Evolutionary conservation across 495 filamentous ascomycete species (phyloP).

Genomic region (Ramalina intermedia): DNA sequence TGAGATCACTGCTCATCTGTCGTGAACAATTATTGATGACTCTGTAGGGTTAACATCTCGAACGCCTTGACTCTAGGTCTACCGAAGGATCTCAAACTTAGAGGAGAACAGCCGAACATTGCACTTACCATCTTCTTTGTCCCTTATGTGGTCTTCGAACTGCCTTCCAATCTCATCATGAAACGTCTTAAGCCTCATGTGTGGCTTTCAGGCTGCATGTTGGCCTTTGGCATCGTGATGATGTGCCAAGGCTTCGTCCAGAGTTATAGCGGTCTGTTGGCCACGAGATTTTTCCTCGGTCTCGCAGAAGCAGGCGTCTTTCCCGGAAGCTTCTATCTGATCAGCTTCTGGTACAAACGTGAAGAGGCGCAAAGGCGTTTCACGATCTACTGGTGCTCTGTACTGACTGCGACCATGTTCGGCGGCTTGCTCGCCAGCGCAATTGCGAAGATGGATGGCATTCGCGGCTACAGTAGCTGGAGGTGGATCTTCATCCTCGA

Average conservation of each 20-base stretch:
- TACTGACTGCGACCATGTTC: constrained; percentile 20
- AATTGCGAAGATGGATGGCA: constrained; percentile 42
- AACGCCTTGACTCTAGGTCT: constrained; percentile 42
- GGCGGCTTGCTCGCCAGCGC: constrained; percentile 23
- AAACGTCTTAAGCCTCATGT: constrained; percentile 65
- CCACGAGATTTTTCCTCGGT: constrained; percentile 53
- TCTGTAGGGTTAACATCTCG: constrained; percentile 30
- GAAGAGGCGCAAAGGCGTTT: constrained; percentile 23
- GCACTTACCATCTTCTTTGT: constrained; percentile 49
- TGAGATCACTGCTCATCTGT: constrained; percentile 8
- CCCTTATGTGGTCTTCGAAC: constrained; percentile 46
- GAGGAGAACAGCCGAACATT: constrained; percentile 40
- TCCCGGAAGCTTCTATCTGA: constrained; percentile 21
- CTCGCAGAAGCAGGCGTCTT: constrained; percentile 21
- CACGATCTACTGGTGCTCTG: constrained; percentile 21
- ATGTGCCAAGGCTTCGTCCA: constrained; percentile 18
- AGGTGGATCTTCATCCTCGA: constrained; percentile 31
- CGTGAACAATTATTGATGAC: constrained; percentile 4
- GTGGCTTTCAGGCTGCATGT: constrained; percentile 36
- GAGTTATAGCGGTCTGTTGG: constrained; percentile 48
- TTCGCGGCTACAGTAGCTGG: constrained; percentile 43
- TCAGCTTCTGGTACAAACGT: constrained; percentile 22
- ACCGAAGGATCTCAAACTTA: constrained; percentile 37
- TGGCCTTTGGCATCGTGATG: constrained; percentile 23
- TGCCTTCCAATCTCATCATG: constrained; percentile 20